These are phyloP conservation scores for Lactarius trivialis DNA, from an alignment of 768 basidiomycete genomes.

Conservation along the genomic window DNA sequence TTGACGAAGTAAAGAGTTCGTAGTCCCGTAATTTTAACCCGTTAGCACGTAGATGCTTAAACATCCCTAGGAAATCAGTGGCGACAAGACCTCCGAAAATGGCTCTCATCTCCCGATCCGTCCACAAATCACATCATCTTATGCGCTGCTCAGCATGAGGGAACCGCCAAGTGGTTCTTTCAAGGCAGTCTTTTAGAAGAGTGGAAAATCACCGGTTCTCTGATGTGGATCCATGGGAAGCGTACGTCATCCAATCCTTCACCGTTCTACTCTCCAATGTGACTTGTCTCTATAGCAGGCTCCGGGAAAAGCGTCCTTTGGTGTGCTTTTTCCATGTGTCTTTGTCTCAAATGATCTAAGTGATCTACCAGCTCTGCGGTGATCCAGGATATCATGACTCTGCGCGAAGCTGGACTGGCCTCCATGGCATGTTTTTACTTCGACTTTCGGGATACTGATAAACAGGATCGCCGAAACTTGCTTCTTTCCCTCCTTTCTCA, in stretches of 20 bases:
- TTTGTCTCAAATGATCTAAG: background rate
- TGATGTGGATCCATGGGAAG: background rate
- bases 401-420: background rate
- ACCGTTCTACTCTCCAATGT: background rate
- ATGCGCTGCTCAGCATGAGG: background rate
- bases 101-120: background rate
- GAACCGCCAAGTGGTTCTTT: background rate
- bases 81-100: background rate
- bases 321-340: background rate
- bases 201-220: background rate
- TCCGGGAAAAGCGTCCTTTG: background rate
- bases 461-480: background rate
- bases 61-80: background rate
- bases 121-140: background rate
- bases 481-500: background rate
- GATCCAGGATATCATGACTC: background rate
- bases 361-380: background rate
- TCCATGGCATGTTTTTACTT: background rate
- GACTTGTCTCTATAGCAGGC: background rate
- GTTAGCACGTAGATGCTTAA: background rate
- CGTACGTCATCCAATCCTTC: background rate
- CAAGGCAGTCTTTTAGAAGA: background rate
- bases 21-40: background rate
- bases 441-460: background rate
- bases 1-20: background rate